These are phyloP conservation scores for Bauhinia variegata DNA, from an alignment of 306 rosid species.

Conservation along the genomic window DNA sequence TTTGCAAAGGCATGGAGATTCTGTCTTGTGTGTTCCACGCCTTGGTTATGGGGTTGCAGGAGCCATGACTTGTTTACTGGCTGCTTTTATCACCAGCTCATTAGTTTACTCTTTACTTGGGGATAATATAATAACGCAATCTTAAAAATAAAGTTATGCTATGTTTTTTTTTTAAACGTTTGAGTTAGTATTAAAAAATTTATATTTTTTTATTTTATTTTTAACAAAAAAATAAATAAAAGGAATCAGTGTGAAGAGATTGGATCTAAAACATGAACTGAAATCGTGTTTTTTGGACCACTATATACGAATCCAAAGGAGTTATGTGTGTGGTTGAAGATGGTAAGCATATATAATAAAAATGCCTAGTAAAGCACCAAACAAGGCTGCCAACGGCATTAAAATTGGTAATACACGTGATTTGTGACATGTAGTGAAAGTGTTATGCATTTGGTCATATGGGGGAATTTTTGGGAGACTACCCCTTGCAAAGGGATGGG, in stretches of 20 bases:
- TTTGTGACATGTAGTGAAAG: slow-evolving; percentile 35
- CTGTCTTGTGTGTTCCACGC: no score
- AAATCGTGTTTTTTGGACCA: no score
- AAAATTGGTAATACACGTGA: slow-evolving; percentile 46
- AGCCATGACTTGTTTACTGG: slow-evolving; percentile 35
- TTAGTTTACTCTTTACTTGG: background rate
- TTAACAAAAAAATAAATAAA: no score
- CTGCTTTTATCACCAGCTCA: slow-evolving; percentile 25
- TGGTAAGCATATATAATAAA: slow-evolving; percentile 12
- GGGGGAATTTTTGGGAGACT: slow-evolving; percentile 50
- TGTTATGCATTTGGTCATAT: slow-evolving; percentile 20
- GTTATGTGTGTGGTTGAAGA: slow-evolving; percentile 7
- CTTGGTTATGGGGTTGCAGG: slow-evolving; percentile 30
- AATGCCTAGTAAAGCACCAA: slow-evolving; percentile 32
- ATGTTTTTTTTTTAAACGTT: no score
- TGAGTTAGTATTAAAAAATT: no score
- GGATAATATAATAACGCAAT: no score
- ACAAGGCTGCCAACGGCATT: slow-evolving; percentile 17
- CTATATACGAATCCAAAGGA: no score
- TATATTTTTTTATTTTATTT: no score
- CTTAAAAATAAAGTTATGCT: no score
- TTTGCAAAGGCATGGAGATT: slow-evolving; percentile 35
- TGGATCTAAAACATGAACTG: slow-evolving; percentile 26
- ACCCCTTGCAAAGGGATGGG: slow-evolving; percentile 36
- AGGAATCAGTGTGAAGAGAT: slow-evolving; percentile 27